A percentile compares a stretch with the other conserved stretches of the same genome.
Conservation (phyloP, 441 rosid species). For the Breynia disticha region DNA sequence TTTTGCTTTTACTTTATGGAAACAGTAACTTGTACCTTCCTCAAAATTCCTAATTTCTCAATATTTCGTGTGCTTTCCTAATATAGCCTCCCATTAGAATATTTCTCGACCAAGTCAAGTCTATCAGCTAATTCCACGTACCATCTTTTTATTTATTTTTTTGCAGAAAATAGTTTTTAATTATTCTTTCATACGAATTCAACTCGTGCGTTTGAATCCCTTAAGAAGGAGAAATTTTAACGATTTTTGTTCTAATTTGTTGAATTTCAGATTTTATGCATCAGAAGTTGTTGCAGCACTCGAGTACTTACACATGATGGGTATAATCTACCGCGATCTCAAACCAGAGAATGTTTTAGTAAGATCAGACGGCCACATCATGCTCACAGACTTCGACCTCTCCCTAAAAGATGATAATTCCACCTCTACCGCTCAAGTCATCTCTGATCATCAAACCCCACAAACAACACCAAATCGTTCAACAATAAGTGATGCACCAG, state of each 20-base stretch:
- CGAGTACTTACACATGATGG: constrained; percentile 91
- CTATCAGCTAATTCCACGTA: too few relatives aligned
- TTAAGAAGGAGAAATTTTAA: too few relatives aligned
- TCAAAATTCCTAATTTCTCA: neutral
- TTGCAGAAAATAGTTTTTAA: too few relatives aligned
- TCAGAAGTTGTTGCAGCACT: constrained; percentile 75
- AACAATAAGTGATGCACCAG: constrained; percentile 16
- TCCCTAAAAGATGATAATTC: constrained; percentile 66
- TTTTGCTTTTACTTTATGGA: neutral
- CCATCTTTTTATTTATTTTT: too few relatives aligned
- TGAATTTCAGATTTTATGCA: constrained; percentile 50
- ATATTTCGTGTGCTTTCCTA: too few relatives aligned
- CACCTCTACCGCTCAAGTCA: constrained; percentile 49
- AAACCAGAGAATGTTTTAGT: constrained; percentile 88
- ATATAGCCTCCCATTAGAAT: too few relatives aligned
- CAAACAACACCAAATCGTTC: constrained; percentile 5
- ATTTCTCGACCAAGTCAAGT: too few relatives aligned
- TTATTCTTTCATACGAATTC: too few relatives aligned
- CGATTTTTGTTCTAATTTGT: neutral
- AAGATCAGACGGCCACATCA: constrained; percentile 78
- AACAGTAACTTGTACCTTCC: neutral
- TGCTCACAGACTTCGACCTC: constrained; percentile 91
- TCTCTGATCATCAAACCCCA: constrained; percentile 27
- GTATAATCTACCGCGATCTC: constrained; percentile 76
- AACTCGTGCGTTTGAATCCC: too few relatives aligned